Evolutionary conservation across 768 basidiomycete genomes (phyloP).

Genomic region (Calocera cornea): DNA sequence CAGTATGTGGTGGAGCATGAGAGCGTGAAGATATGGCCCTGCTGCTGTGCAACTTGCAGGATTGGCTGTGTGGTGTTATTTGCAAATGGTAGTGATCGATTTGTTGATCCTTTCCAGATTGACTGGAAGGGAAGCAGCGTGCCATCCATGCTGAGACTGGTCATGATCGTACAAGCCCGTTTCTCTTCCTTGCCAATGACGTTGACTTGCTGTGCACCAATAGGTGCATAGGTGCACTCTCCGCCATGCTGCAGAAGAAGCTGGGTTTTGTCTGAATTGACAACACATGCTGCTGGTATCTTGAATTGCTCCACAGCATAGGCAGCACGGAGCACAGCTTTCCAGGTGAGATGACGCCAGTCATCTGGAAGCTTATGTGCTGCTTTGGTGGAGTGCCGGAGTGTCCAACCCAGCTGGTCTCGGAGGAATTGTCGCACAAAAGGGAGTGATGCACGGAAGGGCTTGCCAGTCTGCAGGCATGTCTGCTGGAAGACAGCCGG

Average conservation of each 20-base stretch:
- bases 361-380: slow-evolving; percentile 17
- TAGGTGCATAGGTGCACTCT: slow-evolving; percentile 15
- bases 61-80: not conserved
- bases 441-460: not conserved
- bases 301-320: slow-evolving; percentile 13
- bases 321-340: slow-evolving; percentile 17
- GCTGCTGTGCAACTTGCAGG: not conserved
- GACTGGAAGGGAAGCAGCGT: slow-evolving; percentile 25
- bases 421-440: slow-evolving; percentile 11
- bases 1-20: not conserved
- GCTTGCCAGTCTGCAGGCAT: not conserved
- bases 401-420: slow-evolving; percentile 17
- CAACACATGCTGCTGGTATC: slow-evolving; percentile 16
- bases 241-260: slow-evolving; percentile 12
- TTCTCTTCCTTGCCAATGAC: slow-evolving; percentile 22
- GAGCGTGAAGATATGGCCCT: slow-evolving; percentile 2
- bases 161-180: slow-evolving; percentile 22
- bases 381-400: slow-evolving; percentile 14
- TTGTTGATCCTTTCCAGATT: slow-evolving; percentile 19
- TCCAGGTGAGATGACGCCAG: slow-evolving; percentile 5
- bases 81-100: slow-evolving; percentile 13
- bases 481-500: slow-evolving; percentile 4
- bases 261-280: slow-evolving; percentile 21
- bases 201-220: slow-evolving; percentile 19
- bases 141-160: slow-evolving; percentile 19